Percentiles rank a stretch among this genome's conserved stretches.
Evolutionary conservation across 345 rosid species (phyloP).

Genomic region (Corchorus capsularis): DNA sequence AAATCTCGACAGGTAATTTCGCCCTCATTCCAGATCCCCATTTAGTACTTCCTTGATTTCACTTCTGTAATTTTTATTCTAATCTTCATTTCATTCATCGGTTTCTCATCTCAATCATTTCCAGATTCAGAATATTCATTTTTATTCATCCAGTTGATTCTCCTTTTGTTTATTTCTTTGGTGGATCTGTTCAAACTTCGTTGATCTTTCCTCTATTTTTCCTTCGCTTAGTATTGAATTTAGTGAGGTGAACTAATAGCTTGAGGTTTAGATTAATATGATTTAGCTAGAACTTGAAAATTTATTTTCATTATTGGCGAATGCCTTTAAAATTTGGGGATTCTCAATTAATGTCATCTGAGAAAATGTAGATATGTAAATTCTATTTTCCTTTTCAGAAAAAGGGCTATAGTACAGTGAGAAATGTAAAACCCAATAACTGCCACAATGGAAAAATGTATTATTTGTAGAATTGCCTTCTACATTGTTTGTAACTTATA

Average conservation of each 20-base stretch:
- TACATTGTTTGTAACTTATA: background rate
- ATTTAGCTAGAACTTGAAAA: background rate
- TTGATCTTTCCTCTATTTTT: background rate
- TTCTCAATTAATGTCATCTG: background rate
- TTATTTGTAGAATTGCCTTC: background rate
- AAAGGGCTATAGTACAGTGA: constrained; percentile 3
- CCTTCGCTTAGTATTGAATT: background rate
- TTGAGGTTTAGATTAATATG: background rate
- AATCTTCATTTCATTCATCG: background rate
- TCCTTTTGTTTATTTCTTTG: background rate
- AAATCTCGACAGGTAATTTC: constrained; percentile 76
- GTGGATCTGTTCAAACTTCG: constrained; percentile 2
- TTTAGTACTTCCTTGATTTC: background rate
- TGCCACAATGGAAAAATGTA: too few relatives aligned
- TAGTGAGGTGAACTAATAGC: background rate
- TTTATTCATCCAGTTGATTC: background rate
- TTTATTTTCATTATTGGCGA: background rate
- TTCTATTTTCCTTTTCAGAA: background rate
- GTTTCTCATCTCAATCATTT: background rate
- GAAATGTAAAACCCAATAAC: background rate
- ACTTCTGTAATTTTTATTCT: background rate
- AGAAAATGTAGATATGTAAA: background rate
- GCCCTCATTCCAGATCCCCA: constrained; percentile 6
- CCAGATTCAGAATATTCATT: background rate
- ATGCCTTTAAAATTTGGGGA: background rate